Percentiles rank a stretch among this genome's conserved stretches.
Evolutionary conservation across 169 alveolate genomes (phyloP).

Genomic region (Plasmodium cynomolgi): DNA sequence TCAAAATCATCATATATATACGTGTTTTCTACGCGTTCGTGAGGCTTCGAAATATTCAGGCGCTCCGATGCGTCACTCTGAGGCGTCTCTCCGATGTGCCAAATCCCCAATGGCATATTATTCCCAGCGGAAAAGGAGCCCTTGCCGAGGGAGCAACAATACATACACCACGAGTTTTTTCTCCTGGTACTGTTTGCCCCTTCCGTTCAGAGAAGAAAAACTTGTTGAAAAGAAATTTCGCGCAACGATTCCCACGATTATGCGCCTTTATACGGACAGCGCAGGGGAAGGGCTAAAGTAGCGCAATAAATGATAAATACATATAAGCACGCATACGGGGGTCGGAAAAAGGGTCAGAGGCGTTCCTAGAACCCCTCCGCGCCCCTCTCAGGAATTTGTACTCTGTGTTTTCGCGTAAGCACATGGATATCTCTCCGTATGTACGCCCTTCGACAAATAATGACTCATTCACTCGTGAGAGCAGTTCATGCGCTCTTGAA

Average conservation of each 20-base stretch:
- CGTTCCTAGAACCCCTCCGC: not conserved
- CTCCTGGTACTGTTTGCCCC: not conserved
- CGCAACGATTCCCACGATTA: not conserved
- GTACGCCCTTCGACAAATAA: not conserved
- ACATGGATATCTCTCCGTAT: not conserved
- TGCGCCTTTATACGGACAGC: not conserved
- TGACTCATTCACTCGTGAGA: not conserved
- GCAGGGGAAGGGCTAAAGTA: not conserved
- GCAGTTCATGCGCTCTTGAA: not conserved
- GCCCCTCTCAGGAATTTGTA: not conserved
- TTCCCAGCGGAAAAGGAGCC: not conserved
- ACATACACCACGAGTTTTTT: not conserved
- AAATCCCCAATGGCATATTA: not conserved
- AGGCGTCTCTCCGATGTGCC: not conserved
- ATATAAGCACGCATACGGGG: not conserved
- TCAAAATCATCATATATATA: not conserved
- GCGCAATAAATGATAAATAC: not conserved
- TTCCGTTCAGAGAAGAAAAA: not conserved
- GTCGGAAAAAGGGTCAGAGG: not conserved
- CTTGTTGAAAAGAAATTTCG: not conserved
- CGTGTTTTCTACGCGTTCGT: not conserved
- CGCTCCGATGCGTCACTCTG: not conserved
- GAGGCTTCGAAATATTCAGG: not conserved
- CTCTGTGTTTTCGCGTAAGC: not conserved
- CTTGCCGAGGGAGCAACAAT: not conserved